Conservation (phyloP, 129 eudicot genomes). For the Sambucus nigra region DNA sequence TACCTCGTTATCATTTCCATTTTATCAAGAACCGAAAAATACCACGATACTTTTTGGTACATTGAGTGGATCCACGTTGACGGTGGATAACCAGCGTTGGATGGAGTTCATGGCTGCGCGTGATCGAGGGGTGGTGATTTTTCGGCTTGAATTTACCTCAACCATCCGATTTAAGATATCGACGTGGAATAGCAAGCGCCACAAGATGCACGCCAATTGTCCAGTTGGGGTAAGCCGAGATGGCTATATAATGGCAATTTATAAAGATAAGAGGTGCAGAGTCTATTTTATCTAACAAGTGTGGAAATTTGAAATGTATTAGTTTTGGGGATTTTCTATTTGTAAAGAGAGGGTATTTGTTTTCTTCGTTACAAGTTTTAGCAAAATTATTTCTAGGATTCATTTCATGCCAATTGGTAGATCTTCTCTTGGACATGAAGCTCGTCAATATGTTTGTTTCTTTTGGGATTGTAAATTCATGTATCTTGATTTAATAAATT, state of each 20-base stretch:
- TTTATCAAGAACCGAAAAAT: conserved; percentile 59
- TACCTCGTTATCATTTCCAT: conserved; percentile 30
- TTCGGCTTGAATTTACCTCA: conserved; percentile 45
- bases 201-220: conserved; percentile 70
- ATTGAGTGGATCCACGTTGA: conserved; percentile 40
- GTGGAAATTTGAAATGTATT: background rate
- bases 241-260: conserved; percentile 45
- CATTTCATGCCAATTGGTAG: background rate
- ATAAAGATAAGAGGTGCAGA: conserved; percentile 43
- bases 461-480: background rate
- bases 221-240: conserved; percentile 51
- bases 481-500: background rate
- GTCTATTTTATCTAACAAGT: conserved; percentile 45
- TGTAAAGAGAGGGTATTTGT: background rate
- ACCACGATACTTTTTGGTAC: conserved; percentile 38
- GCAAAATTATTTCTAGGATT: no score
- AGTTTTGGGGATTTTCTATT: background rate
- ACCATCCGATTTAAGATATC: conserved; percentile 66
- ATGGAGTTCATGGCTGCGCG: conserved; percentile 37
- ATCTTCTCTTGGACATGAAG: background rate
- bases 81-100: conserved; percentile 41
- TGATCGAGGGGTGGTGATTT: conserved; percentile 35
- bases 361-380: no score
- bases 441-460: no score
- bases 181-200: conserved; percentile 52